phyloP scores from a whole-genome alignment of 148 eudicot genomes.

The Euryodendron excelsum region DNA sequence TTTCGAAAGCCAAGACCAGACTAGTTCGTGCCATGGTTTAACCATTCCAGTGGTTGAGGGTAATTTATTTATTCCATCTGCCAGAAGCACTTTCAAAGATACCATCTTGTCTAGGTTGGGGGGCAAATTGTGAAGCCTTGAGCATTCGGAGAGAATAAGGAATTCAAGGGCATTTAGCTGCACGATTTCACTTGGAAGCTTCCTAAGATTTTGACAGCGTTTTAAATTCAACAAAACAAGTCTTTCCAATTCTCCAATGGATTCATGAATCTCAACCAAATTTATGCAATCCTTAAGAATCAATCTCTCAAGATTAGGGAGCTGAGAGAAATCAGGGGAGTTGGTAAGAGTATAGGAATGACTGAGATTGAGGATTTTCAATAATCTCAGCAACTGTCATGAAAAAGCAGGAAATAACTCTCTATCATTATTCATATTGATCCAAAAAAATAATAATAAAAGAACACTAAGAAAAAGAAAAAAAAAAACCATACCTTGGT shows the following conservation, averaged over 20 bases:
- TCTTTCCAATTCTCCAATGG: background rate
- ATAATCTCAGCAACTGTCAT: background rate
- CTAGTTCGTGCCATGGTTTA: background rate
- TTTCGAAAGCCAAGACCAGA: background rate
- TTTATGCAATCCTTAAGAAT: background rate
- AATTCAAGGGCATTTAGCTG: background rate
- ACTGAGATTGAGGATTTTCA: background rate
- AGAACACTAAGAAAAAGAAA: background rate
- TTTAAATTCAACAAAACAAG: slow-evolving; percentile 4
- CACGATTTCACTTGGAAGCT: background rate
- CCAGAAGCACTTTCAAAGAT: slow-evolving; percentile 4
- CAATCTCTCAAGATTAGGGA: background rate
- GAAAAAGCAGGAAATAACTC: background rate
- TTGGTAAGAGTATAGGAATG: background rate
- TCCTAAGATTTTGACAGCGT: background rate
- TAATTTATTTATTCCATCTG: background rate
- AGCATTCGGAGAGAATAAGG: background rate
- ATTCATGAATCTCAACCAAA: background rate
- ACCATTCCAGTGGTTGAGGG: background rate
- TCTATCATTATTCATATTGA: background rate
- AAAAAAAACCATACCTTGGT: background rate
- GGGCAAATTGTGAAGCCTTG: background rate
- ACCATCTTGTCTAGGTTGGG: background rate
- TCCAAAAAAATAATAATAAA: background rate
- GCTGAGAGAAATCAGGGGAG: background rate